phyloP scores from a whole-genome alignment of 1,284 basidiomycete species.

The Melampsora americana region DNA sequence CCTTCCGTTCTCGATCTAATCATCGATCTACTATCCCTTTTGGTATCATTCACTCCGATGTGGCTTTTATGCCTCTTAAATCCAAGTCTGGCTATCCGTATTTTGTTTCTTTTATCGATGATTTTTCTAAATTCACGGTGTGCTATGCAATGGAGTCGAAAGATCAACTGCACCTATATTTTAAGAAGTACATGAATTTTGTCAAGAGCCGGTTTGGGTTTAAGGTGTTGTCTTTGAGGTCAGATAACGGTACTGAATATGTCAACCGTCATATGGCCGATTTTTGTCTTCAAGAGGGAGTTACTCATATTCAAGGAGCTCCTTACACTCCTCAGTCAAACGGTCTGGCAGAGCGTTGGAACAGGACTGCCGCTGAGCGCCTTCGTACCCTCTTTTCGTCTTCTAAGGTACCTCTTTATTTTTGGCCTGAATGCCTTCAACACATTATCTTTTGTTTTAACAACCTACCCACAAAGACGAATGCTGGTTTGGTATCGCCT shows the following conservation, averaged over 20 bases:
- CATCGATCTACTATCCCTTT: background rate
- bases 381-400: background rate
- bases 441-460: background rate
- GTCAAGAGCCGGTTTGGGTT: background rate
- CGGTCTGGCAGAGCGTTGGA: background rate
- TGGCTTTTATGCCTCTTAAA: too few relatives aligned
- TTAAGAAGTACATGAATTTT: conserved; percentile 47
- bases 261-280: background rate
- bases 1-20: background rate
- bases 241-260: conserved; percentile 20
- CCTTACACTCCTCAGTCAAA: background rate
- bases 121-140: too few relatives aligned
- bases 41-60: conserved; percentile 6
- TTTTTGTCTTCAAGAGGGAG: background rate
- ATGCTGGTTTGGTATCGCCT: too few relatives aligned
- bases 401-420: too few relatives aligned
- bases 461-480: background rate
- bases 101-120: too few relatives aligned
- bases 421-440: background rate
- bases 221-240: background rate
- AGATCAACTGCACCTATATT: too few relatives aligned
- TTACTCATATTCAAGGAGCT: background rate
- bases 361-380: background rate
- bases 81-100: too few relatives aligned
- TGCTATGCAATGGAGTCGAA: too few relatives aligned